phyloP scores from a whole-genome alignment of 1,139 yeast genomes.

The Entelexis sorbosivorans region DNA sequence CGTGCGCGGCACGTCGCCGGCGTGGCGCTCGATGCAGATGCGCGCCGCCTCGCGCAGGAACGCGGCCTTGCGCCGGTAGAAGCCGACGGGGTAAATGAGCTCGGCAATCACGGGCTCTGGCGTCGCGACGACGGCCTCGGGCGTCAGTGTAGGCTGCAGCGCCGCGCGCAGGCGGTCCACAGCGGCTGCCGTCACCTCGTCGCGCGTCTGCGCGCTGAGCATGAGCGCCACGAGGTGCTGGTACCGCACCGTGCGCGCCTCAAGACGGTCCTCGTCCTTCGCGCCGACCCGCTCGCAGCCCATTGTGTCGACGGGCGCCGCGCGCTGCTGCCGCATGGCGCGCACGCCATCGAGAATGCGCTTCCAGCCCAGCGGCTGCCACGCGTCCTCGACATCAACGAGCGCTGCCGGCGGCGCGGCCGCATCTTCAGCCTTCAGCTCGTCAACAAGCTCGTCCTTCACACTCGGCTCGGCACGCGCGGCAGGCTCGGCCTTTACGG shows the following conservation, averaged over 20 bases:
- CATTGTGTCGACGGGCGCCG: slow-evolving; percentile 79
- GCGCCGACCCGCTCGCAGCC: slow-evolving; percentile 63
- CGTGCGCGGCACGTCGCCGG: slow-evolving; percentile 52
- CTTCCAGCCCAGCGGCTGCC: slow-evolving; percentile 26
- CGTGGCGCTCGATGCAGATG: slow-evolving; percentile 41
- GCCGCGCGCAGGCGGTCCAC: slow-evolving; percentile 47
- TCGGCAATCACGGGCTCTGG: slow-evolving; percentile 50
- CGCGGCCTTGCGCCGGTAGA: slow-evolving; percentile 66
- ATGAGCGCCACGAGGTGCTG: slow-evolving; percentile 70
- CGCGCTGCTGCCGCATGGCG: slow-evolving; percentile 49
- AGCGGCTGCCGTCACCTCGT: slow-evolving; percentile 69
- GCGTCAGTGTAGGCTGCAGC: slow-evolving; percentile 30
- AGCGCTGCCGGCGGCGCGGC: neutral
- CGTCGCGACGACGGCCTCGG: slow-evolving; percentile 37
- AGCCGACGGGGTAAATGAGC: slow-evolving; percentile 72
- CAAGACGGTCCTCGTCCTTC: slow-evolving; percentile 22
- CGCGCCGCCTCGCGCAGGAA: slow-evolving; percentile 55
- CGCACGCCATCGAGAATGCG: slow-evolving; percentile 53
- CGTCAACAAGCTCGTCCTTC: neutral
- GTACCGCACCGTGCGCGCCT: slow-evolving; percentile 44
- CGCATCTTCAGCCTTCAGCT: neutral
- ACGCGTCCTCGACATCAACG: slow-evolving; percentile 4
- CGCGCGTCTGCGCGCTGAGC: slow-evolving; percentile 89
- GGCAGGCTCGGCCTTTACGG: neutral
- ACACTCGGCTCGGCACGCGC: neutral